Percentiles rank a stretch among this genome's conserved stretches.
These are phyloP conservation scores for Heterobasidion annosum DNA, from an alignment of 1,284 basidiomycete genomes.

Conservation along the genomic window DNA sequence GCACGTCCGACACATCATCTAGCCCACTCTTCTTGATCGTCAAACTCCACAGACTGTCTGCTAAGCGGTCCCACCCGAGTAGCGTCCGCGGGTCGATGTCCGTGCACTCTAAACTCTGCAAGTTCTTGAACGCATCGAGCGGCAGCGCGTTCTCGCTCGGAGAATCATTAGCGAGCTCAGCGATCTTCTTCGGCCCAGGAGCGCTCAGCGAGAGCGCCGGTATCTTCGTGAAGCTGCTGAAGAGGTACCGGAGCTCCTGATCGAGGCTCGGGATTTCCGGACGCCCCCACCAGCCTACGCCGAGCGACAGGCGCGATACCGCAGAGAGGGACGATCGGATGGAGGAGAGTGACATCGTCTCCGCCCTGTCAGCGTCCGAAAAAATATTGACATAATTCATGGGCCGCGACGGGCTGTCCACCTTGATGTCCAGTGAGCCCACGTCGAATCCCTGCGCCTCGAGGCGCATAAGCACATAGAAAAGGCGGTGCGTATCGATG, in stretches of 20 bases:
- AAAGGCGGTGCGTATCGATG: constrained; percentile 77
- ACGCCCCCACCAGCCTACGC: constrained; percentile 60
- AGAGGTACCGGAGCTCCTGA: constrained; percentile 75
- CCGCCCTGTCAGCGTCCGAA: constrained; percentile 50
- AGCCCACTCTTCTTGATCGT: constrained; percentile 72
- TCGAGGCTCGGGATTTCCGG: constrained; percentile 53
- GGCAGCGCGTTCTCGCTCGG: constrained; percentile 73
- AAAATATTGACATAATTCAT: constrained; percentile 65
- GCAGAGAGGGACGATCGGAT: constrained; percentile 72
- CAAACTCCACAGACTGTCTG: constrained; percentile 65
- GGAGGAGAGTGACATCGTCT: constrained; percentile 72
- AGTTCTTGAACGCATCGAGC: constrained; percentile 76
- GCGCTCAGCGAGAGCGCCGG: constrained; percentile 64
- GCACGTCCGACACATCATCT: constrained; percentile 76
- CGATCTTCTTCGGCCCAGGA: constrained; percentile 54
- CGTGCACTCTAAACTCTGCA: constrained; percentile 63
- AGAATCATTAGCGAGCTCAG: constrained; percentile 64
- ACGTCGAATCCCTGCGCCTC: constrained; percentile 70
- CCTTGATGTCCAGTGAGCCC: constrained; percentile 74
- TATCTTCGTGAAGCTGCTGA: constrained; percentile 81
- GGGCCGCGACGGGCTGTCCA: constrained; percentile 63
- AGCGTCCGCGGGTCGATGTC: constrained; percentile 80
- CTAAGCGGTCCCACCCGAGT: constrained; percentile 79
- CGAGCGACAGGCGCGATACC: constrained; percentile 68
- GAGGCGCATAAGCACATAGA: constrained; percentile 82